Conservation (phyloP, 2,329 filamentous ascomycete genomes). For the Cordyceps fumosorosea region DNA sequence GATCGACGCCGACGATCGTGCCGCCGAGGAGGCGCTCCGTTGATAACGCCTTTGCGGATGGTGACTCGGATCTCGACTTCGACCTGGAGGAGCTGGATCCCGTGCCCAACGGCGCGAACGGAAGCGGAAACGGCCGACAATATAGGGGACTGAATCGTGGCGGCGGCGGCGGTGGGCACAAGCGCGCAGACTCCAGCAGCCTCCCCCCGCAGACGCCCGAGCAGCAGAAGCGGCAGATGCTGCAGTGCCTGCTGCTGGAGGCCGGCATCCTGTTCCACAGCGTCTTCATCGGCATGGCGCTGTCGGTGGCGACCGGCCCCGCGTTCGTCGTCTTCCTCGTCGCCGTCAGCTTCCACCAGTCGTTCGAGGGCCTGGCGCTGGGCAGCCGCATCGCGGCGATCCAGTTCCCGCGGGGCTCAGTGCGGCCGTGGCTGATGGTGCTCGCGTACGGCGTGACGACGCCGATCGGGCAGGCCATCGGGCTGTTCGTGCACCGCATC, state of each 20-base stretch:
- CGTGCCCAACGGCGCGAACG: constrained; percentile 19
- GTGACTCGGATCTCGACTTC: constrained; percentile 52
- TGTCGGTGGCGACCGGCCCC: constrained; percentile 73
- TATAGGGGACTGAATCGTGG: constrained; percentile 28
- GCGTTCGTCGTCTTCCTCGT: constrained; percentile 74
- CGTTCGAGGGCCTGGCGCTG: constrained; percentile 81
- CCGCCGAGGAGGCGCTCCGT: constrained; percentile 22
- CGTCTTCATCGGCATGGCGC: constrained; percentile 80
- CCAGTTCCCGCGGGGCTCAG: constrained; percentile 65
- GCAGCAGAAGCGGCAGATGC: constrained; percentile 58
- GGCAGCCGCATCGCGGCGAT: constrained; percentile 80
- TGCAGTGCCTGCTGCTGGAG: constrained; percentile 75
- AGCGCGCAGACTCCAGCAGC: constrained; percentile 18
- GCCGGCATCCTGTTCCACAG: constrained; percentile 81
- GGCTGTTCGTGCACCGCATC: constrained; percentile 67
- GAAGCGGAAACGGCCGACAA: constrained; percentile 18
- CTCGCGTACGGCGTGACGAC: constrained; percentile 71
- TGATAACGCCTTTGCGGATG: constrained; percentile 31
- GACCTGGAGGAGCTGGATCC: constrained; percentile 56
- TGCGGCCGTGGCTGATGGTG: constrained; percentile 78
- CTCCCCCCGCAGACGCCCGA: constrained; percentile 37
- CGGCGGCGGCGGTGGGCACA: constrained; percentile 7
- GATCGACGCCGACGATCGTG: constrained; percentile 37
- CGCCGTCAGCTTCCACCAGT: constrained; percentile 79
- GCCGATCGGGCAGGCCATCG: constrained; percentile 77